These are phyloP conservation scores for Schizophyllum commune DNA, from an alignment of 1,284 basidiomycete species.

Conservation along the genomic window DNA sequence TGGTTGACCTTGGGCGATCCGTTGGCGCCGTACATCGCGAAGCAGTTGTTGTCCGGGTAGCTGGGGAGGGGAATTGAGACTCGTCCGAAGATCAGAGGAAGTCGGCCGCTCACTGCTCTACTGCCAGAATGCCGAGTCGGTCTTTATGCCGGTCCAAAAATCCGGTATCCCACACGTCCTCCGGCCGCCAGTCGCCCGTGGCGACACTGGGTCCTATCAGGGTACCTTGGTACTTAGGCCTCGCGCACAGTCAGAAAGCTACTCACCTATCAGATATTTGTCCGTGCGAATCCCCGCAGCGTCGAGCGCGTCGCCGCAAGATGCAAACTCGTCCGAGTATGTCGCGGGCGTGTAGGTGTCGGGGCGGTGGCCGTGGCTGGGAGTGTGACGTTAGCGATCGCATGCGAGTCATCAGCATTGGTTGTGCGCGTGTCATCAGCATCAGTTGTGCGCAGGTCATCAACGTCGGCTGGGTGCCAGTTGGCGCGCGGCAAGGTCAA, in stretches of 20 bases:
- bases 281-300: conserved; percentile 24
- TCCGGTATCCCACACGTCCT: conserved; percentile 38
- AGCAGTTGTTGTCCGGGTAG: conserved; percentile 62
- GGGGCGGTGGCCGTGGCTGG: conserved; percentile 7
- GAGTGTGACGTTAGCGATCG: not conserved
- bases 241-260: not conserved
- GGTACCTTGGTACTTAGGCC: conserved; percentile 32
- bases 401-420: not conserved
- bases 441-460: too few species aligned
- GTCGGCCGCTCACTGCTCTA: conserved; percentile 37
- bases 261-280: conserved; percentile 10
- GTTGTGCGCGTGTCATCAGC: not conserved
- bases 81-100: not conserved
- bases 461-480: too few species aligned
- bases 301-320: conserved; percentile 32
- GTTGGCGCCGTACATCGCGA: conserved; percentile 40
- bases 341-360: conserved; percentile 31
- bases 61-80: conserved; percentile 18
- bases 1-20: conserved; percentile 18
- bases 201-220: conserved; percentile 41
- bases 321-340: conserved; percentile 44
- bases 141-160: conserved; percentile 31
- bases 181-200: conserved; percentile 35
- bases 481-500: too few species aligned
- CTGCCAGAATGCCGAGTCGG: conserved; percentile 31